phyloP scores from a whole-genome alignment of 176 grass and related monocot species.

The Carex myosuroides region DNA sequence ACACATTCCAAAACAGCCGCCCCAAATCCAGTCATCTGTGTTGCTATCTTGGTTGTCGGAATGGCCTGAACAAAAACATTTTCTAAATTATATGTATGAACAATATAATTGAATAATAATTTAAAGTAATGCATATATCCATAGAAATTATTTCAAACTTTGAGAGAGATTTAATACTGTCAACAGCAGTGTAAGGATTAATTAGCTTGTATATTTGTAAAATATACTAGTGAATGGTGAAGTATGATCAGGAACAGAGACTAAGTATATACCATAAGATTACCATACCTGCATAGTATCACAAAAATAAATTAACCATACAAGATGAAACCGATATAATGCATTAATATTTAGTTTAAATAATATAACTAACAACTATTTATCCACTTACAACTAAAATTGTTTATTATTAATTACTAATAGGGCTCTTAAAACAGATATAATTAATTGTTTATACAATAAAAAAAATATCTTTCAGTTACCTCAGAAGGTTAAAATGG shows the following conservation, averaged over 20 bases:
- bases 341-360: too few species aligned
- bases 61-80: conserved; percentile 34
- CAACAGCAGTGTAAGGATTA: neutral
- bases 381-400: too few species aligned
- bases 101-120: neutral
- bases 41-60: conserved; percentile 61
- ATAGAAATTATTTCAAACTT: neutral
- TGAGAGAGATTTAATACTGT: neutral
- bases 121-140: neutral
- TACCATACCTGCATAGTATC: neutral
- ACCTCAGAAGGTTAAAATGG: neutral
- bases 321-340: too few species aligned
- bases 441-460: too few species aligned
- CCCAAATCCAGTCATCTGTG: conserved; percentile 82
- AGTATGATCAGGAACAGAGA: neutral
- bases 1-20: conserved; percentile 48
- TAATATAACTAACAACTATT: too few species aligned
- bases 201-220: neutral
- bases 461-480: too few species aligned
- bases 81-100: neutral
- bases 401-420: too few species aligned
- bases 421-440: too few species aligned
- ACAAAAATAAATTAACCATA: too few species aligned
- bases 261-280: neutral
- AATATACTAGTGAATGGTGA: neutral